Evolutionary conservation across 495 filamentous ascomycete species (phyloP).

Genomic region (Hypoxylon fragiforme): DNA sequence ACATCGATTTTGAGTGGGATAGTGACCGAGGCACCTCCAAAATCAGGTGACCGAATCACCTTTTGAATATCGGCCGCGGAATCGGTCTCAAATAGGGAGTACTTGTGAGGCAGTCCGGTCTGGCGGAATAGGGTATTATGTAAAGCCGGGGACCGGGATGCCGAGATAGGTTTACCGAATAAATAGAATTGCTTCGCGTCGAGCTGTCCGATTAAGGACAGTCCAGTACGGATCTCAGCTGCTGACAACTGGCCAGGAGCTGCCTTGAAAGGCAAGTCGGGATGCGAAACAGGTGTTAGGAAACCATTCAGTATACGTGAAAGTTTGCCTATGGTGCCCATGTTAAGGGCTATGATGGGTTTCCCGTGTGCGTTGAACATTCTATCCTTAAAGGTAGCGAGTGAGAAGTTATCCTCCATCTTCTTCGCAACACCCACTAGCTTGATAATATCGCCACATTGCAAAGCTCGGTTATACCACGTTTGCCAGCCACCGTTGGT

Average conservation of each 20-base stretch:
- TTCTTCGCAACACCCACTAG: slow-evolving; percentile 81
- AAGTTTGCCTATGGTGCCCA: slow-evolving; percentile 86
- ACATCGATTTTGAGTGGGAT: slow-evolving; percentile 94
- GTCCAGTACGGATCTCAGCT: slow-evolving; percentile 77
- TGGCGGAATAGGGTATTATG: slow-evolving; percentile 85
- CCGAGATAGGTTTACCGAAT: slow-evolving; percentile 80
- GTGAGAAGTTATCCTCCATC: slow-evolving; percentile 82
- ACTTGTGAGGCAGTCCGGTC: slow-evolving; percentile 84
- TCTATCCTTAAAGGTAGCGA: slow-evolving; percentile 80
- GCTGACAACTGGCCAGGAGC: slow-evolving; percentile 94
- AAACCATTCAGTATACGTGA: slow-evolving; percentile 89
- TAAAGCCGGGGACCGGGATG: slow-evolving; percentile 81
- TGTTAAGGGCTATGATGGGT: slow-evolving; percentile 93
- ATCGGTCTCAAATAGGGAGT: slow-evolving; percentile 77
- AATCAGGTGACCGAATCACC: slow-evolving; percentile 70
- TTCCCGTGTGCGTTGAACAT: slow-evolving; percentile 69
- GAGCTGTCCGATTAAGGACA: slow-evolving; percentile 80
- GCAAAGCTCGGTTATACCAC: slow-evolving; percentile 82
- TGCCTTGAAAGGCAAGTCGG: slow-evolving; percentile 83
- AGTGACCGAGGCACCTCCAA: slow-evolving; percentile 93
- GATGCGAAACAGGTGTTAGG: slow-evolving; percentile 95
- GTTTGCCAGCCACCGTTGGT: slow-evolving; percentile 83
- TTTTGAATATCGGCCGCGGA: slow-evolving; percentile 63
- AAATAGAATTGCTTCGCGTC: slow-evolving; percentile 77
- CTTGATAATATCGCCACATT: slow-evolving; percentile 91